Evolutionary conservation across 345 rosid species (phyloP).

Genomic region (Populus pruinosa): DNA sequence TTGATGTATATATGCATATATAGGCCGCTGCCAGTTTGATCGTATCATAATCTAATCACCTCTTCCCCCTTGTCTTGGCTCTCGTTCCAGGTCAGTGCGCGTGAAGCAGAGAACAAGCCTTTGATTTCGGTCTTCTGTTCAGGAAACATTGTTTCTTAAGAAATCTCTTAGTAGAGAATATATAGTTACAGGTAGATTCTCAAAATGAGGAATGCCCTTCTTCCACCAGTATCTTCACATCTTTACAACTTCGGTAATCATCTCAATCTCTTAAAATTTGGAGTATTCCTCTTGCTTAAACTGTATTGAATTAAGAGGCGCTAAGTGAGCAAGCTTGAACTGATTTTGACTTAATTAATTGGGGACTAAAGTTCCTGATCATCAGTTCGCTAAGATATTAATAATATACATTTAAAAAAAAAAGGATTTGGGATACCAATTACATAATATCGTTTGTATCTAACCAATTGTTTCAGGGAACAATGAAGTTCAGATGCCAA

Average conservation of each 20-base stretch:
- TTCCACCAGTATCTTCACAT: conserved; percentile 31
- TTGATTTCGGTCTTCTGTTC: not conserved
- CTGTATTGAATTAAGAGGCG: not conserved
- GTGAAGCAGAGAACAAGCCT: not conserved
- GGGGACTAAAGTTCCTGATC: not conserved
- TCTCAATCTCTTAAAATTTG: not conserved
- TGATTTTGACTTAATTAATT: too few relatives aligned
- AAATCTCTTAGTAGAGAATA: not conserved
- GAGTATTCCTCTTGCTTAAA: not conserved
- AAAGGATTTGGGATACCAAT: not conserved
- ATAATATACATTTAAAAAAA: not conserved
- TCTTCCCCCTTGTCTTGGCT: too few relatives aligned
- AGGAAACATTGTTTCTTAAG: not conserved
- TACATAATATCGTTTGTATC: not conserved
- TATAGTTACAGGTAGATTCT: not conserved
- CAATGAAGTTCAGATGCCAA: conserved; percentile 37
- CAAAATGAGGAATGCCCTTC: conserved; percentile 43
- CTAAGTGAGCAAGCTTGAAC: too few relatives aligned
- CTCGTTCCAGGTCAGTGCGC: not conserved
- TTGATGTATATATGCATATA: too few relatives aligned
- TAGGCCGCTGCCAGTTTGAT: not conserved
- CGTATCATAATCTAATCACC: not conserved
- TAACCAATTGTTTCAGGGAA: conserved; percentile 28
- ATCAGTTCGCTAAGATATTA: not conserved
- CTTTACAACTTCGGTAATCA: conserved; percentile 32